Evolutionary conservation across 192 early-diverging fungal genomes (phyloP).

Genomic region (Oehlia diaphana): DNA sequence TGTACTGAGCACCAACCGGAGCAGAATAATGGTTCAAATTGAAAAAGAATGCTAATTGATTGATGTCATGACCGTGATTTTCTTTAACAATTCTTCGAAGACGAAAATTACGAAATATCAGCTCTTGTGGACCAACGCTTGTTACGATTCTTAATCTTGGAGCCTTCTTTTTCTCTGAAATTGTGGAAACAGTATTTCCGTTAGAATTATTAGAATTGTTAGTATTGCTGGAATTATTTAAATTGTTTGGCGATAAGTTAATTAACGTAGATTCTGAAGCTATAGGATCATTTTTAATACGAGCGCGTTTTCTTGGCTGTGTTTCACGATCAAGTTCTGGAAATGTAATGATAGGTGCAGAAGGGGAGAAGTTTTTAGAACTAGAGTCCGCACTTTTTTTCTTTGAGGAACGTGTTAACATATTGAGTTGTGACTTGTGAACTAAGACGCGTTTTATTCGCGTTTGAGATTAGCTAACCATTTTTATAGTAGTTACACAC

Average conservation of each 20-base stretch:
- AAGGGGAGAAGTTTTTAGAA: not conserved
- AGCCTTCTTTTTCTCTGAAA: not conserved
- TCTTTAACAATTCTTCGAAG: constrained; percentile 87
- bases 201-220: not conserved
- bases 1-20: constrained; percentile 51
- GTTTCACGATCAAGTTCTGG: not conserved
- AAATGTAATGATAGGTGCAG: not conserved
- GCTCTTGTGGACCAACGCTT: constrained; percentile 33
- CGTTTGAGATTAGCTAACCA: not conserved
- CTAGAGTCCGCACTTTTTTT: not conserved
- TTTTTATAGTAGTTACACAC: too few species aligned
- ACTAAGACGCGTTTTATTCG: not conserved
- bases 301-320: not conserved
- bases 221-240: not conserved
- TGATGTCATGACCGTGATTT: constrained; percentile 79
- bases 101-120: constrained; percentile 72
- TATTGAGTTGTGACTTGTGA: not conserved
- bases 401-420: constrained; percentile 12
- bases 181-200: not conserved
- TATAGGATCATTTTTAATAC: too few species aligned
- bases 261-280: too few species aligned
- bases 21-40: constrained; percentile 58
- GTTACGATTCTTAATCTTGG: not conserved
- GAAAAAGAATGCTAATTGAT: constrained; percentile 74
- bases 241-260: not conserved